Conservation (phyloP, 2,329 filamentous ascomycete species). For the Ustulina deusta region DNA sequence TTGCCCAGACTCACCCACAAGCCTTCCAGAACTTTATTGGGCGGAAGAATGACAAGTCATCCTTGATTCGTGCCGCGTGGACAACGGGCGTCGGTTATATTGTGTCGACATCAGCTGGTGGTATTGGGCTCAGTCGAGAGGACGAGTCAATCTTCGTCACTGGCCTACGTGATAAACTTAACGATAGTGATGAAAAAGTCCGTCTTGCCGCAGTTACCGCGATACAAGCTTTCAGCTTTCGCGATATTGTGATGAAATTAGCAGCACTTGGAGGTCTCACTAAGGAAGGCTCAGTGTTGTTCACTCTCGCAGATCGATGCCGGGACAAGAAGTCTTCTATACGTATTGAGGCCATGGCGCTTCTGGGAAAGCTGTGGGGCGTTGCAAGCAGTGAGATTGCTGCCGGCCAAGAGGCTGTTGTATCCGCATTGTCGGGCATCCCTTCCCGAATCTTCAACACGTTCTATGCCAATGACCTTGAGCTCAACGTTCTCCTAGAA, state of each 20-base stretch:
- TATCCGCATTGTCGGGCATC: slow-evolving; percentile 80
- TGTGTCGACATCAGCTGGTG: slow-evolving; percentile 88
- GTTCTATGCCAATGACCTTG: slow-evolving; percentile 88
- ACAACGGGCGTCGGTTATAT: slow-evolving; percentile 86
- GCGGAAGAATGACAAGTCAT: slow-evolving; percentile 86
- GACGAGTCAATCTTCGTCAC: slow-evolving; percentile 83
- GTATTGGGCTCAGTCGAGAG: slow-evolving; percentile 84
- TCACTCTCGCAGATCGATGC: slow-evolving; percentile 85
- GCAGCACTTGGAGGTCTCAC: slow-evolving; percentile 80
- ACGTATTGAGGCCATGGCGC: slow-evolving; percentile 85
- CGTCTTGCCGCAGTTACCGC: slow-evolving; percentile 88
- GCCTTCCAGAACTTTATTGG: slow-evolving; percentile 88
- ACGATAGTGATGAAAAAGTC: slow-evolving; percentile 91
- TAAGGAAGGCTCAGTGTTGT: slow-evolving; percentile 81
- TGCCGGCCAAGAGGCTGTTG: slow-evolving; percentile 81
- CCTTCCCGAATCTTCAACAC: slow-evolving; percentile 88
- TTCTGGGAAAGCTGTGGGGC: slow-evolving; percentile 91
- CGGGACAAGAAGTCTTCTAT: slow-evolving; percentile 87
- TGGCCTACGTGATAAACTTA: slow-evolving; percentile 81
- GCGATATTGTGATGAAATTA: slow-evolving; percentile 84
- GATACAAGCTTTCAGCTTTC: slow-evolving; percentile 82
- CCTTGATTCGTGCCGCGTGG: slow-evolving; percentile 87
- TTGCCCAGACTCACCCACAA: slow-evolving; percentile 81
- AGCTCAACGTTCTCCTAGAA: slow-evolving; percentile 87
- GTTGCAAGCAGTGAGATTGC: slow-evolving; percentile 89